Base-by-base conservation (phyloP, 495 filamentous ascomycete species). In the Lasiosphaeria hispida region DNA sequence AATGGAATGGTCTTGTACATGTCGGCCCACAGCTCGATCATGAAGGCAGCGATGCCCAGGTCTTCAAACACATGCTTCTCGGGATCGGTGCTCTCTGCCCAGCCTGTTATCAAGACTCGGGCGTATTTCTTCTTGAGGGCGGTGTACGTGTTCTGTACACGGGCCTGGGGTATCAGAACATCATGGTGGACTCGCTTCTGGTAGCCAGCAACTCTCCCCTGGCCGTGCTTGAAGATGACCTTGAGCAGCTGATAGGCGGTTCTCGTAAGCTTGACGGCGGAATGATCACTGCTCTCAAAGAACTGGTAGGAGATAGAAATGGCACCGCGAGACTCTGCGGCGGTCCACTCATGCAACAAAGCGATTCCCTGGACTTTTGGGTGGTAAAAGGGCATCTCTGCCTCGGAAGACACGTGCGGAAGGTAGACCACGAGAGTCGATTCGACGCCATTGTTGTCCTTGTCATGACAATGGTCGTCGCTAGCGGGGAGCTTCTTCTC, bases 51-150 rank as follows among this genome's bases (percentile, higher is more conserved):
- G 57, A 97, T 95, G n/a, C 84, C 76, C 15, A 98, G 72, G 68
- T 97, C 92, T 68, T 97, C 94, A 69, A 96, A 96, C 7, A 97
- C 90, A 71, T 97, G 91, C 69, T 97, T 97, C 17, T 77, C 79
- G 0, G 92, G 89, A 68, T 96, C 91, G 2, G 93, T 96, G 44
- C 78, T 77, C 72, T 97, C 93, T 10, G 83, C 84, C 94, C 95
- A 97, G 7, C 68, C 67, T 19, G 80, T 69, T 19, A 87, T 85
- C 14, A 98, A 75, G 10, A 67, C 62, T 3, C 79, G 72, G 0
- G 89, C 90, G 71, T 97, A 91, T 48, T 80, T 85, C 15, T 77
- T 69, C 71, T 96, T 96, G 7, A 98, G 80, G n/a, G 81, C 77
- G 1, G 86, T 71, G 68, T 97, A 97, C 0, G 85, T 92, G 66